Evolutionary conservation across 768 basidiomycete species (phyloP).

Genomic region (Neoboletus magnificus): DNA sequence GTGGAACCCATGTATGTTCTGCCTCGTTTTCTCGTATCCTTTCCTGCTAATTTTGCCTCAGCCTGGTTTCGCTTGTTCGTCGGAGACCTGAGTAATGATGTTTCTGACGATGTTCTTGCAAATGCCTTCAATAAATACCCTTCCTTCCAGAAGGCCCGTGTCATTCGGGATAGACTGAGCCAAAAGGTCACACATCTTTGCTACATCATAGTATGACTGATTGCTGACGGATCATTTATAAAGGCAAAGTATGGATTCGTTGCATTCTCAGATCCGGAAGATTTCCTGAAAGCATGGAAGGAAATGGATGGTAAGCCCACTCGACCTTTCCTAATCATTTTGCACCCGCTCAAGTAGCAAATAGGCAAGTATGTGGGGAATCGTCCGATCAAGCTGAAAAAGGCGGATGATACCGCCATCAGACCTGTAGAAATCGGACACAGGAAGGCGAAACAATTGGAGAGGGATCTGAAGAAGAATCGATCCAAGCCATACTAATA

Average conservation of each 20-base stretch:
- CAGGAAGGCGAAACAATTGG: slow-evolving; percentile 86
- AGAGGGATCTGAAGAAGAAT: slow-evolving; percentile 90
- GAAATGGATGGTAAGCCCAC: slow-evolving; percentile 89
- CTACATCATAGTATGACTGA: background rate
- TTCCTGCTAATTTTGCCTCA: slow-evolving; percentile 29
- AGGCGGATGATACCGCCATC: slow-evolving; percentile 83
- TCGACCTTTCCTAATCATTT: background rate
- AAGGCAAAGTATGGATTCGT: slow-evolving; percentile 98
- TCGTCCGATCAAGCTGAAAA: slow-evolving; percentile 93
- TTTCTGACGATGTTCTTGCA: slow-evolving; percentile 90
- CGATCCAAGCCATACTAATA: slow-evolving; percentile 75
- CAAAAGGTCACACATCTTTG: slow-evolving; percentile 64
- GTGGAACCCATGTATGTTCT: slow-evolving; percentile 88
- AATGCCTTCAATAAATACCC: slow-evolving; percentile 93
- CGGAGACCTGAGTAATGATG: slow-evolving; percentile 96
- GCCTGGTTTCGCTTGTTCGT: slow-evolving; percentile 98
- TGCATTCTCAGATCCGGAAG: slow-evolving; percentile 96
- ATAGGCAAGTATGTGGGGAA: slow-evolving; percentile 98
- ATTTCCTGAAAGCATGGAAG: slow-evolving; percentile 98
- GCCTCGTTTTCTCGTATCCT: background rate
- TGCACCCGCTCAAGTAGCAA: slow-evolving; percentile 2
- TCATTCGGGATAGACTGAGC: slow-evolving; percentile 91
- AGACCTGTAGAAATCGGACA: slow-evolving; percentile 92
- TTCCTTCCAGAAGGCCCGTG: slow-evolving; percentile 92
- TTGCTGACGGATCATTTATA: slow-evolving; percentile 5